Percentiles rank a stretch among this genome's conserved stretches.
Evolutionary conservation across 1,284 basidiomycete species (phyloP).

Genomic region (Malassezia cuniculi): DNA sequence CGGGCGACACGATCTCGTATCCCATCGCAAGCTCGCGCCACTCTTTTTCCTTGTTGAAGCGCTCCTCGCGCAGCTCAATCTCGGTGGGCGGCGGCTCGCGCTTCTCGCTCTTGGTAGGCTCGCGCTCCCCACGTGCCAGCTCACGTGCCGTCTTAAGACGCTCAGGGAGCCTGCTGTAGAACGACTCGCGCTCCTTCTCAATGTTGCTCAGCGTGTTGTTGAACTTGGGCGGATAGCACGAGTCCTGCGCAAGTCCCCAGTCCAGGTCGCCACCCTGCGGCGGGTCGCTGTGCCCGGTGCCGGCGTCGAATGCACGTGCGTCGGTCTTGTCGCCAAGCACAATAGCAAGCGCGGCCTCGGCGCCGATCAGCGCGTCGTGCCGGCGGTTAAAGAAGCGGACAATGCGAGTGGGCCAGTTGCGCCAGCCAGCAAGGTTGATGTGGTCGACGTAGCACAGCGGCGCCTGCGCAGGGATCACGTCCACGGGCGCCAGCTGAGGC

Average conservation of each 20-base stretch:
- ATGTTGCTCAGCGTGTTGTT: constrained; percentile 55
- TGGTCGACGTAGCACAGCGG: constrained; percentile 79
- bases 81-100: constrained; percentile 72
- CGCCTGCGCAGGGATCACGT: constrained; percentile 59
- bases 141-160: constrained; percentile 65
- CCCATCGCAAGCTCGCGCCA: constrained; percentile 67
- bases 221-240: constrained; percentile 57
- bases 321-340: constrained; percentile 50
- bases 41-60: constrained; percentile 60
- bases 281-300: constrained; percentile 16
- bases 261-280: constrained; percentile 54
- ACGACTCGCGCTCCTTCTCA: constrained; percentile 58
- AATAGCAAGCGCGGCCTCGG: constrained; percentile 66
- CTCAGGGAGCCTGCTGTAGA: constrained; percentile 61
- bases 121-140: constrained; percentile 62
- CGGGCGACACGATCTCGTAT: constrained; percentile 62
- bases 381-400: constrained; percentile 84
- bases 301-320: constrained; percentile 53
- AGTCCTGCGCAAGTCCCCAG: constrained; percentile 60
- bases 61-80: constrained; percentile 56
- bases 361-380: constrained; percentile 62
- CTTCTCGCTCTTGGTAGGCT: constrained; percentile 70
- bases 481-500: constrained; percentile 5
- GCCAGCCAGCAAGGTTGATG: constrained; percentile 69
- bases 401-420: constrained; percentile 75